Evolutionary conservation across 352 stramenopile species (phyloP).

Genomic region (Pelagophyceae sp.): DNA sequence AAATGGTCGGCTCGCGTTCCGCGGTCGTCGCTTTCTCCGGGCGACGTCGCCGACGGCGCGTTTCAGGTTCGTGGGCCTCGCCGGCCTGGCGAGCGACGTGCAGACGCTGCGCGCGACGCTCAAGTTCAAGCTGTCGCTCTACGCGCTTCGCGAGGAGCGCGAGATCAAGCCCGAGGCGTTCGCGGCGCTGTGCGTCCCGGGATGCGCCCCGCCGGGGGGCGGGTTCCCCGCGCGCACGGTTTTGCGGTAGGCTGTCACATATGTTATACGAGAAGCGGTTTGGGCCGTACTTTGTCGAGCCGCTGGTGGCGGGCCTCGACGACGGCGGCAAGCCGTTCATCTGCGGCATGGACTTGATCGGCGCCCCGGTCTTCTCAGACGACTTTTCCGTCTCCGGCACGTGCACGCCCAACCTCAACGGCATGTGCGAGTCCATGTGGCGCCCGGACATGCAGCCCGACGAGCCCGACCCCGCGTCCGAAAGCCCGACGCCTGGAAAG

Average conservation of each 20-base stretch:
- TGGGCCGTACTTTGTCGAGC: constrained; percentile 96
- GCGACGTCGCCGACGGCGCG: too few species aligned
- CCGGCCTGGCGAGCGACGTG: constrained; percentile 94
- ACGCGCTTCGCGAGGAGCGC: constrained; percentile 95
- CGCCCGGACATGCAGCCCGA: constrained; percentile 80
- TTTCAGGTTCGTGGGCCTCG: constrained; percentile 84
- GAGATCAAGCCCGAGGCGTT: constrained; percentile 97
- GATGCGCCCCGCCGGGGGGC: too few species aligned
- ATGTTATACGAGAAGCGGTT: constrained; percentile 99
- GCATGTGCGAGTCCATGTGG: constrained; percentile 97
- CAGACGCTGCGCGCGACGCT: constrained; percentile 90
- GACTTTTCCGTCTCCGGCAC: constrained; percentile 97
- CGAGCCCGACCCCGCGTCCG: too few species aligned
- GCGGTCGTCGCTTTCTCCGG: too few species aligned
- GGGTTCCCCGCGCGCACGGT: too few species aligned
- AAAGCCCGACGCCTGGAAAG: too few species aligned
- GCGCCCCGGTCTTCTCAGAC: constrained; percentile 83
- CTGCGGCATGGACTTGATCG: constrained; percentile 94
- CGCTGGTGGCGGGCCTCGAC: constrained; percentile 89
- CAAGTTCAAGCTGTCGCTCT: constrained; percentile 75
- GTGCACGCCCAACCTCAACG: constrained; percentile 92
- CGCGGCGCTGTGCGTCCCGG: constrained; percentile 57
- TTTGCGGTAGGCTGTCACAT: constrained; percentile 60
- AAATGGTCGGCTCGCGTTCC: too few species aligned
- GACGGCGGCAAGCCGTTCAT: constrained; percentile 92